Base-by-base conservation (phyloP, 176 grass and related monocot genomes). In the Lolium perenne region DNA sequence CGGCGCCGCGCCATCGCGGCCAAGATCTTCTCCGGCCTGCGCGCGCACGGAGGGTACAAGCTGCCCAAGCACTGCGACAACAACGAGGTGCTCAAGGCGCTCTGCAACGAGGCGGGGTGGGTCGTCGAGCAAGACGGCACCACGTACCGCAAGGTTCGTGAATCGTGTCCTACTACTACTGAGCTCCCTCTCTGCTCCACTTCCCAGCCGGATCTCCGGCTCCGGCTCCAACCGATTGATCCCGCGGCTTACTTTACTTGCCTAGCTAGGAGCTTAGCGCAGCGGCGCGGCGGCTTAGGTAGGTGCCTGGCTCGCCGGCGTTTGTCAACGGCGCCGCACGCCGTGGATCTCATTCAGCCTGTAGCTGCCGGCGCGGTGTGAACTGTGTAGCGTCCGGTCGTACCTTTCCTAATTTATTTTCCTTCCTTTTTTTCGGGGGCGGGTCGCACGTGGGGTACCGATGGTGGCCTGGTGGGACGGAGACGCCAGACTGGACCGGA, bases 21-120 rank as follows among this genome's bases (percentile, higher is more conserved):
- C 15, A 99, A 99, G 92, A 94, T 99, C 78, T 99, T 96, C 88
- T 1, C 92, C 0, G 97, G 97, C 51, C 94, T 99, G 2, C 89
- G 97, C 25, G 84, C 90, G 87, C 91, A 99, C 54, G 97, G 97
- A 18, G 95, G 95, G 6, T 99, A 94, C 90, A 96, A 92, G 88
- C 92, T 99, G 0, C 97, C 97, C 58, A 99, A 99, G 90, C 97
- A 97, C 88, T 99, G 97, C 88, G 97, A 99, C 92, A 99, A 99
- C 92, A 99, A 99, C 90, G 97, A 99, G 90, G 97, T 99, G 21
- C 91, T 99, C 90, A 99, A 99, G 84, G 97, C 97, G 26, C 94
- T 99, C 59, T 94, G 92, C 94, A 81, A 89, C 85, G 97, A 99
- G 97, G 97, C 97, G 7, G 97, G 97, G 0, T 99, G 97, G 97